Base-by-base conservation (phyloP, 345 rosid genomes). In the Syzygium oleosum region DNA sequence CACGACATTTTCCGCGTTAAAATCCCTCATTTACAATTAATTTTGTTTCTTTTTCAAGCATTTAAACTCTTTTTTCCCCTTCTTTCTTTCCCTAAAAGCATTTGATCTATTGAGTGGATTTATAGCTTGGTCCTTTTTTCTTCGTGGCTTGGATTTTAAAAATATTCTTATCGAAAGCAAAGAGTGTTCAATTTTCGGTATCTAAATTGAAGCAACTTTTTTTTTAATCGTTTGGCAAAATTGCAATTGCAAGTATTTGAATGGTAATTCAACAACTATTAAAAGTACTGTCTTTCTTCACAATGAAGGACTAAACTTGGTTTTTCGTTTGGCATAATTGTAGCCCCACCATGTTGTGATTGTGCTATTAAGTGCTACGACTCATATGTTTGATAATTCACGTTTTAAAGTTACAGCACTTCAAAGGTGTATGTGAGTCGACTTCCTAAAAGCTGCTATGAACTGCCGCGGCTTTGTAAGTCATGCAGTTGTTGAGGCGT, bases 271-370 rank as follows among this genome's bases (percentile, higher is more conserved):
- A 15, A 7, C 17, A 4, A 65, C 6, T 31, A 16, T 5, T 21
- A 19, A 22, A 55, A 55, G 25, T 7, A 21, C 10, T 4, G 5
- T 34, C 46, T 31, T 17, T 68, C 23, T 31, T 16, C 79, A 10
- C 3, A 68, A 68, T 3, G 23, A 68, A 31, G 23, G 43, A 34
- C 12, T 68, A 31, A 31, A 31, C 79, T 31, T 5, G 0, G 3
- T 31, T 14, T 61, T 61, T 29, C 5, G 1, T 7, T 31, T n/a
- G 5, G 41, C 22, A 65, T 29, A 7, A 29, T 65, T 8, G 11
- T 7, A 65, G 4, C 34, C 0, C 1, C 9, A 17, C 2, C 6
- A 12, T 59, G 31, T 61, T 12, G 4, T 12, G 15, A 2, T 16
- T 7, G 9, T 6, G 1, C 11, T 12, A 34, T 15, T 5, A 65